Evolutionary conservation across 108 stramenopile species (phyloP).

Genomic region (Nitzschia sp.): DNA sequence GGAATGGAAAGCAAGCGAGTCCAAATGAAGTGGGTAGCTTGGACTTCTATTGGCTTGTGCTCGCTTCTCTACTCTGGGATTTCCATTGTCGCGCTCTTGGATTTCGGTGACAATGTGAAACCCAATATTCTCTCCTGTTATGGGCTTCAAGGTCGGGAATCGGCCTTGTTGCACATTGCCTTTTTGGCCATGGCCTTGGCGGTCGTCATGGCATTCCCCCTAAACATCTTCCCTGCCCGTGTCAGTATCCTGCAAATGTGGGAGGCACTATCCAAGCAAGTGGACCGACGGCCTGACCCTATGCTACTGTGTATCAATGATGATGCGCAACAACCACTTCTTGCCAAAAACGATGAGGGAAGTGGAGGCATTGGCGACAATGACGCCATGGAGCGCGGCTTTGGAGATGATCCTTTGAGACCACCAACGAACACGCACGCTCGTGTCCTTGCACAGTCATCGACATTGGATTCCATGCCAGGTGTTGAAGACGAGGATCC

Average conservation of each 20-base stretch:
- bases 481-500: not conserved
- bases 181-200: constrained; percentile 73
- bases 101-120: constrained; percentile 50
- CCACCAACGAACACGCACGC: not conserved
- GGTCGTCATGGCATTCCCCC: constrained; percentile 76
- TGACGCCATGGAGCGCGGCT: constrained; percentile 12
- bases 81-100: constrained; percentile 57
- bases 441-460: constrained; percentile 3
- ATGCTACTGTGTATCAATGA: constrained; percentile 7
- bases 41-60: constrained; percentile 42
- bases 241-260: constrained; percentile 62
- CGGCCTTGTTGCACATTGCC: constrained; percentile 60
- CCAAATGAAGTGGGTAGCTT: constrained; percentile 49
- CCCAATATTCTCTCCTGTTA: constrained; percentile 73
- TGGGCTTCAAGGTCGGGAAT: constrained; percentile 22
- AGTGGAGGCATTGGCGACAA: not conserved
- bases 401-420: constrained; percentile 13
- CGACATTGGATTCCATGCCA: not conserved
- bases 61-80: constrained; percentile 41
- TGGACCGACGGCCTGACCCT: constrained; percentile 6
- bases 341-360: constrained; percentile 14
- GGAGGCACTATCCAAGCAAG: constrained; percentile 23
- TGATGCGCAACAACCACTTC: constrained; percentile 28
- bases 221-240: constrained; percentile 78
- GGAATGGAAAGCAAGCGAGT: constrained; percentile 14